Evolutionary conservation across 495 filamentous ascomycete species (phyloP).

Genomic region (Lasiosphaeriaceae sp.): DNA sequence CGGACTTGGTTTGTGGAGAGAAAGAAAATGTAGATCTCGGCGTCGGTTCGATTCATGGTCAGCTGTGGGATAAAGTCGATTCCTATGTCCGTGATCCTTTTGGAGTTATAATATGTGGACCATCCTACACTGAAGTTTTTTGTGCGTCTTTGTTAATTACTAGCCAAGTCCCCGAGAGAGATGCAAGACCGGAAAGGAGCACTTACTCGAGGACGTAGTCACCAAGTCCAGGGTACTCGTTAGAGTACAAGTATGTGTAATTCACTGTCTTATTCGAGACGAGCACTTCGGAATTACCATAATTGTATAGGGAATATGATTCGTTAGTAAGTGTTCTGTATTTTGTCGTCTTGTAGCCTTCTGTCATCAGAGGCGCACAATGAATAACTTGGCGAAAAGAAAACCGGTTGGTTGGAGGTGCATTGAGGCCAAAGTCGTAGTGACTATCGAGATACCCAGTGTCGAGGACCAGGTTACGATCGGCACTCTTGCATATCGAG

Average conservation of each 20-base stretch:
- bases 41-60: neutral
- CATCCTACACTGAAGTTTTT: no score
- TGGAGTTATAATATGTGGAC: neutral
- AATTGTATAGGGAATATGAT: constrained; percentile 4
- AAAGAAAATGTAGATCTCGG: neutral
- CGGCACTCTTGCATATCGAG: constrained; percentile 6
- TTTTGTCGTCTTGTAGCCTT: neutral
- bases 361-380: constrained; percentile 12
- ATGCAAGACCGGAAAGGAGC: no score
- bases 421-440: constrained; percentile 15
- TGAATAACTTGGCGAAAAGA: constrained; percentile 7
- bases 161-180: no score
- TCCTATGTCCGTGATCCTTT: no score
- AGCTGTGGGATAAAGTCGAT: neutral
- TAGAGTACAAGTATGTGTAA: neutral
- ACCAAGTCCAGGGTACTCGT: no score
- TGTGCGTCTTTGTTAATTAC: no score
- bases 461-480: constrained; percentile 12
- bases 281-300: constrained; percentile 1
- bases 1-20: neutral
- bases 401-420: constrained; percentile 2
- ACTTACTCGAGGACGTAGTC: no score
- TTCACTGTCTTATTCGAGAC: neutral
- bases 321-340: neutral
- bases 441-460: constrained; percentile 18